Evolutionary conservation across 1,284 basidiomycete genomes (phyloP), one percentile per base, ranked within the genome.

Genomic region (Heterobasidion parviporum): DNA sequence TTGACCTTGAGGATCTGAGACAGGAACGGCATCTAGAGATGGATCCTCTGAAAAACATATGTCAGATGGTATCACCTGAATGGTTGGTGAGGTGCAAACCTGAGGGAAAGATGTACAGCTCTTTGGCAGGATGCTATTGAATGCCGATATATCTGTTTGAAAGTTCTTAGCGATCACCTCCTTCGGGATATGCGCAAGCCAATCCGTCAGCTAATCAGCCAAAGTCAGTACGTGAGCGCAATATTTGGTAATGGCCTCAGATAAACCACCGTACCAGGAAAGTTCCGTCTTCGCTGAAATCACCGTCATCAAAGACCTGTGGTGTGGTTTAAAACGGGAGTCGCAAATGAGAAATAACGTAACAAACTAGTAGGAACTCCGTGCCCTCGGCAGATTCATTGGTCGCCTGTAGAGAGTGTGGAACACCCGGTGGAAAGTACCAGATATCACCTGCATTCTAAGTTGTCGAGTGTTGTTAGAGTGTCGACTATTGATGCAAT

Each of bases 111-210:
- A 87, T 86, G 68, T 84, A 87, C 50, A 87, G 73, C 64, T 87
- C 77, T 54, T 79, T 57, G 6, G 72, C 70, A 1, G 82, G 57
- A 86, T 77, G 60, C 80, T 73, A 50, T 76, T 72, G 66, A 87
- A 87, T 1, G 77, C 78, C 3, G 75, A 71, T 38, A 76, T 68
- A 58, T 74, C 72, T 10, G 75, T 73, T 62, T 80, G 75, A 72
- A 89, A 87, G 67, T 87, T 89, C 71, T 87, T 86, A 52, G 81
- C 80, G 32, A 91, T 73, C 26, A 87, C 85, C 72, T 76, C 74
- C 61, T 74, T 75, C 16, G 79, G 78, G 7, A 83, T 77, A 62
- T 88, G 86, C 2, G 82, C 67, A 35, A 85, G 63, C 83, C 83
- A 87, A 61, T 86, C 83, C 9, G 82, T 84, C 57, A 83, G 64